Evolutionary conservation across 495 filamentous ascomycete species (phyloP).

Genomic region (Penicillium psychrofluorescens): DNA sequence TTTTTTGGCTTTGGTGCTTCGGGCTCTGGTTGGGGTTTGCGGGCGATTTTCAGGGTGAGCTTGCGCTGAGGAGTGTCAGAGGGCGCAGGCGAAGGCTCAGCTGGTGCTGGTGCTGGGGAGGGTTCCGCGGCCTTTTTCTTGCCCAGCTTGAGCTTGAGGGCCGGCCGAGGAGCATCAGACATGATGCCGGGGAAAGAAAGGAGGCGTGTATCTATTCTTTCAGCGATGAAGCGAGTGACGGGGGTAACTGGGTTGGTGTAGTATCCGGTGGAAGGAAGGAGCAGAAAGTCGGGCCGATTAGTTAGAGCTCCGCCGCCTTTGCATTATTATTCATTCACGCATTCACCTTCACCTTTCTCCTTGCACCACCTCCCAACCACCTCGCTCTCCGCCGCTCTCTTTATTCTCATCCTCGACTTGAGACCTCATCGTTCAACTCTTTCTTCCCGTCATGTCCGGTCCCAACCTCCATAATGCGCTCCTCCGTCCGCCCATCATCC

Average conservation of each 20-base stretch:
- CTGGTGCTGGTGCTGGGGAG: slow-evolving; percentile 21
- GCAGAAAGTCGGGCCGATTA: too few species aligned
- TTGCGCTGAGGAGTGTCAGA: slow-evolving; percentile 28
- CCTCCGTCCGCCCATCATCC: slow-evolving; percentile 72
- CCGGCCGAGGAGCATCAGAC: slow-evolving; percentile 34
- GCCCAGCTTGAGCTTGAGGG: slow-evolving; percentile 45
- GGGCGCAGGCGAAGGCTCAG: slow-evolving; percentile 21
- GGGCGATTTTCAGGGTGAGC: slow-evolving; percentile 46
- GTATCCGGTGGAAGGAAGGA: too few species aligned
- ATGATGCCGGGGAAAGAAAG: slow-evolving; percentile 12
- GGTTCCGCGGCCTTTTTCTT: slow-evolving; percentile 27
- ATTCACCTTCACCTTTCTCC: not conserved
- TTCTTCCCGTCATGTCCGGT: slow-evolving; percentile 26
- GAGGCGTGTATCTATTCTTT: not conserved
- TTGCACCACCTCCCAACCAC: not conserved
- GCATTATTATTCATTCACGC: too few species aligned
- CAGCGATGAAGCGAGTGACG: too few species aligned
- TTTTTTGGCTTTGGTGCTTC: slow-evolving; percentile 29
- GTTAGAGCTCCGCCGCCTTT: too few species aligned
- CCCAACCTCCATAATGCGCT: slow-evolving; percentile 62
- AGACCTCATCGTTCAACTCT: not conserved
- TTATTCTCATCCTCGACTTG: not conserved
- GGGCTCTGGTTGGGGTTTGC: slow-evolving; percentile 23
- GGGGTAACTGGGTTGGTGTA: too few species aligned
- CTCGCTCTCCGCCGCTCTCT: not conserved